These are phyloP conservation scores for Leucogyrophana mollusca DNA, from an alignment of 768 basidiomycete genomes.

Conservation along the genomic window DNA sequence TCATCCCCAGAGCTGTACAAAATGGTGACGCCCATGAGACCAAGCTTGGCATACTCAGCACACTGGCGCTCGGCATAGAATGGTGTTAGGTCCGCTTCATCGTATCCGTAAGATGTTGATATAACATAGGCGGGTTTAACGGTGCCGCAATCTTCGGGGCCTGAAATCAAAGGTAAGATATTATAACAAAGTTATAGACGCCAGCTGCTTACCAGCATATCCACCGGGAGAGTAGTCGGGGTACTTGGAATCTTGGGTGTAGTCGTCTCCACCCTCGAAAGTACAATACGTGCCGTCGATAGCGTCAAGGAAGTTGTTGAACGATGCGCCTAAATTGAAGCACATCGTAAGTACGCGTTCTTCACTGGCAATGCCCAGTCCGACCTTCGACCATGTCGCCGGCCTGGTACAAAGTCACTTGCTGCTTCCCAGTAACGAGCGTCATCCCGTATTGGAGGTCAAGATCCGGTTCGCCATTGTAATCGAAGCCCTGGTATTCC, in stretches of 20 bases:
- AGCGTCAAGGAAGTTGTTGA: constrained; percentile 47
- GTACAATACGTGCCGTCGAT: constrained; percentile 45
- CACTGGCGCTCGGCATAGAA: constrained; percentile 36
- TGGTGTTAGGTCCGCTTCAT: constrained; percentile 30
- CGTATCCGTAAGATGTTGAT: constrained; percentile 35
- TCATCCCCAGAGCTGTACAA: constrained; percentile 37
- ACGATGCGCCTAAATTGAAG: constrained; percentile 41
- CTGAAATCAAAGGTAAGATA: constrained; percentile 12
- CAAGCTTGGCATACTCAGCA: constrained; percentile 36
- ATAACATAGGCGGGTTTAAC: constrained; percentile 34
- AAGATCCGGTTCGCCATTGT: constrained; percentile 55
- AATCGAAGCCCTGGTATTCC: constrained; percentile 35
- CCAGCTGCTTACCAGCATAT: constrained; percentile 25
- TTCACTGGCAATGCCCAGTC: background rate
- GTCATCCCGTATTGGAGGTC: constrained; percentile 58
- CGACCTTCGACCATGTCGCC: constrained; percentile 42
- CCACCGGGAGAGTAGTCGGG: constrained; percentile 29
- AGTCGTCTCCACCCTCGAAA: constrained; percentile 44
- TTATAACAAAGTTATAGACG: background rate
- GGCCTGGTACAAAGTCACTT: constrained; percentile 42
- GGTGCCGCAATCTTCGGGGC: constrained; percentile 37
- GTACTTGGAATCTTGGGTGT: constrained; percentile 33
- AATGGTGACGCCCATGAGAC: constrained; percentile 35
- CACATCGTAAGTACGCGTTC: background rate
- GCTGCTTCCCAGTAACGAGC: constrained; percentile 39